Conservation (phyloP, 2,329 filamentous ascomycete species). For the Beauveria australis region DNA sequence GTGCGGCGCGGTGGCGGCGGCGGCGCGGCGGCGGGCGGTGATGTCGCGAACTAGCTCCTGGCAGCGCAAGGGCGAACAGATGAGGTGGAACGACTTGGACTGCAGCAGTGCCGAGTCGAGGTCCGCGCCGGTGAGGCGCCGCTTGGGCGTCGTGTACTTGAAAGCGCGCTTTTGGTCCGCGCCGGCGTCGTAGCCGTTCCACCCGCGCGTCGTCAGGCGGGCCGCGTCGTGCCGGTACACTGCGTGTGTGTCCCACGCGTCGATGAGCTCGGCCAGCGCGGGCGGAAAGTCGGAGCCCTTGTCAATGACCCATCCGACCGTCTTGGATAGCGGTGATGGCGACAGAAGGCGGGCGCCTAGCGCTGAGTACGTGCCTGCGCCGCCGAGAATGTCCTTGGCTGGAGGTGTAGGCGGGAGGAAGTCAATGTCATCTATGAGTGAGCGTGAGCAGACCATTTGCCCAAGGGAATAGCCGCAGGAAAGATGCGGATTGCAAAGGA, state of each 20-base stretch:
- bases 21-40: slow-evolving; percentile 43
- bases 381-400: slow-evolving; percentile 72
- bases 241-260: slow-evolving; percentile 68
- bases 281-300: slow-evolving; percentile 78
- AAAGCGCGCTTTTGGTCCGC: slow-evolving; percentile 66
- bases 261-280: slow-evolving; percentile 53
- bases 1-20: slow-evolving; percentile 16
- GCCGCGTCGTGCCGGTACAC: slow-evolving; percentile 57
- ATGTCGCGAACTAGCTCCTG: slow-evolving; percentile 69
- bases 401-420: slow-evolving; percentile 62
- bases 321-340: slow-evolving; percentile 53
- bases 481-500: neutral
- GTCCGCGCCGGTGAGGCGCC: slow-evolving; percentile 66
- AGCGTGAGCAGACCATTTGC: neutral
- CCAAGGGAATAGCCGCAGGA: no score
- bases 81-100: slow-evolving; percentile 76
- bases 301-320: slow-evolving; percentile 87
- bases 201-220: slow-evolving; percentile 77
- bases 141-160: slow-evolving; percentile 79
- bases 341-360: slow-evolving; percentile 85
- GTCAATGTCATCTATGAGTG: slow-evolving; percentile 73
- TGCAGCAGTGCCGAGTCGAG: slow-evolving; percentile 58
- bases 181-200: slow-evolving; percentile 73
- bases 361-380: slow-evolving; percentile 78
- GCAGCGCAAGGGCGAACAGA: slow-evolving; percentile 73